Evolutionary conservation across 495 filamentous ascomycete genomes (phyloP).

Genomic region (Symbiotaphrina buchneri): DNA sequence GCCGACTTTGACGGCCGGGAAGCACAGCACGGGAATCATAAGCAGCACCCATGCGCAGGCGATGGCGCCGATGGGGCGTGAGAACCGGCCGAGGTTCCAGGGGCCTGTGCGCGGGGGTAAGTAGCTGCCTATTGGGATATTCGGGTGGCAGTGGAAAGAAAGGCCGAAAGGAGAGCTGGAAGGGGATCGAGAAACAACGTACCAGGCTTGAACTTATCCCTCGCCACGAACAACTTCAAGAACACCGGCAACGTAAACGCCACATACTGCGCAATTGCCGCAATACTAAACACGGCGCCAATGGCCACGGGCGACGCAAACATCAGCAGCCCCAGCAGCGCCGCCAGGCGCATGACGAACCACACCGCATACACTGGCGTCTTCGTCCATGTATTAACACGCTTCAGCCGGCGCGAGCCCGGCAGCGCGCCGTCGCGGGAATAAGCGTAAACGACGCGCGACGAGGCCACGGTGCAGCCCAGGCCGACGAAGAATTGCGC

Average conservation of each 20-base stretch:
- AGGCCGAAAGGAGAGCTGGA: too few relatives aligned
- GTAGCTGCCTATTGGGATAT: background rate
- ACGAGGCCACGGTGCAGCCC: background rate
- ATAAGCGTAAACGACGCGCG: background rate
- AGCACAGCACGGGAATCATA: constrained; percentile 5
- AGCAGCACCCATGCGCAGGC: constrained; percentile 5
- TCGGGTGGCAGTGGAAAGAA: too few relatives aligned
- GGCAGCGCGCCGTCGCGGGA: constrained; percentile 3
- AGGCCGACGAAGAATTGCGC: too few relatives aligned
- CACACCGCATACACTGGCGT: constrained; percentile 5
- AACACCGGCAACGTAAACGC: constrained; percentile 4
- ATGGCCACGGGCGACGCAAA: constrained; percentile 4
- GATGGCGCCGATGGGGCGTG: constrained; percentile 2
- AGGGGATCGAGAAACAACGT: too few relatives aligned
- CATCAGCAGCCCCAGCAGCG: constrained; percentile 4
- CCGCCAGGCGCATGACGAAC: constrained; percentile 1
- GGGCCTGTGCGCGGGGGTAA: constrained; percentile 2
- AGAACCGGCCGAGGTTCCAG: constrained; percentile 5
- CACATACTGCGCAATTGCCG: constrained; percentile 5
- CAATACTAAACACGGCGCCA: constrained; percentile 5
- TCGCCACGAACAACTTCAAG: constrained; percentile 3
- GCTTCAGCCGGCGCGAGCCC: constrained; percentile 1
- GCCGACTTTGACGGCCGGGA: constrained; percentile 2
- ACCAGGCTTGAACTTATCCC: constrained; percentile 5
- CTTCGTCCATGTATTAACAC: constrained; percentile 2